Evolutionary conservation across 2,329 filamentous ascomycete genomes (phyloP), one percentile per base, ranked within the genome.

Genomic region (Pseudocercospora fijiensis): DNA sequence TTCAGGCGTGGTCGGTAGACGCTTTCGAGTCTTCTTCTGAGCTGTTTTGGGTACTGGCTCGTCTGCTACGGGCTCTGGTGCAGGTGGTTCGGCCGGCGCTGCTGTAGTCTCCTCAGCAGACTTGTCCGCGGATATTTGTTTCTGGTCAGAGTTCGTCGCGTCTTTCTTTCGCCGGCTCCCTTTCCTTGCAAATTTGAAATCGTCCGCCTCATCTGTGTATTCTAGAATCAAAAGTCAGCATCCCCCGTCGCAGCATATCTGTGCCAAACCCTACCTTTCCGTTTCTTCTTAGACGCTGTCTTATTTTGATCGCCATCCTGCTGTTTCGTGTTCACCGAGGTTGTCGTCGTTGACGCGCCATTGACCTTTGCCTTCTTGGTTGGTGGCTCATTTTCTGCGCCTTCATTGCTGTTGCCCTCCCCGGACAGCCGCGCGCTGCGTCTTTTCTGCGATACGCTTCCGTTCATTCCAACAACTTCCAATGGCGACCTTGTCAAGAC

Each of bases 391-490:
- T 78, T 79, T 28, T 80, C 79, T 9, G 72, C 76, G 51, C 77
- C 77, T 5, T 79, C 79, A 51, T 79, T 78, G 11, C 72, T 75
- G 47, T 78, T 77, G 7, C 79, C 79, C 51, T 79, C 78, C 57
- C 77, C 65, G 60, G 71, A 74, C 60, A 78, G 75, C 59, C 79
- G 77, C 69, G 77, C 79, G 69, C 80, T 83, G 70, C 78, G 75
- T 71, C 81, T 75, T 75, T 81, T 80, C 73, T 77, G 77, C 53
- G 76, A 74, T 58, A 81, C 80, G 69, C 77, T 75, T 65, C 80
- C 79, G 68, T 78, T 76, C 81, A 83, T 83, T 66, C 76, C 77
- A 67, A 83, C 77, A 30, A 75, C 71, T 76, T 80, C 77, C 65
- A 83, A 73, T 64, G 81, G 81, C 61, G 75, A 73, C 66, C 78